phyloP scores from a whole-genome alignment of 768 basidiomycete species.

The Glaciozyma antarctica region DNA sequence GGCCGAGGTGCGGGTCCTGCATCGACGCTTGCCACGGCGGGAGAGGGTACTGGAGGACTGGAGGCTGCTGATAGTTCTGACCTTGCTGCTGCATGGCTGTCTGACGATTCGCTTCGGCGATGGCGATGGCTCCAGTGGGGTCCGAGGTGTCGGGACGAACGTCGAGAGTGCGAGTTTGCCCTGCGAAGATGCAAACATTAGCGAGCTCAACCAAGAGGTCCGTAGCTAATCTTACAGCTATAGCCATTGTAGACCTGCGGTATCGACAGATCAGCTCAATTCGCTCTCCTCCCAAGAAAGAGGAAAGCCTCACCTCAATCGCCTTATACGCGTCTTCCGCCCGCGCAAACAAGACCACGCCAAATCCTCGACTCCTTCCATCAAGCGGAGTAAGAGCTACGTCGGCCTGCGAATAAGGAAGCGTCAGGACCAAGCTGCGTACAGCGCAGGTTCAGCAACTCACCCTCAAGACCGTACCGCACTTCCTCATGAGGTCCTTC shows the following conservation, averaged over 20 bases:
- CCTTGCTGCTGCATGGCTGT: slow-evolving; percentile 23
- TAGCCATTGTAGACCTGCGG: slow-evolving; percentile 48
- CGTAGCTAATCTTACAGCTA: slow-evolving; percentile 51
- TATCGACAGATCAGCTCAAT: slow-evolving; percentile 23
- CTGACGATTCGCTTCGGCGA: slow-evolving; percentile 33
- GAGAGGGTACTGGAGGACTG: background rate
- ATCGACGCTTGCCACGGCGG: background rate
- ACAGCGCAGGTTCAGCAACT: background rate
- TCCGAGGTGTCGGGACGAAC: slow-evolving; percentile 37
- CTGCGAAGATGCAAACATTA: background rate
- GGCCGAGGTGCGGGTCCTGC: background rate
- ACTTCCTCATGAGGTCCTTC: slow-evolving; percentile 86
- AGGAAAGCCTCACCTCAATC: slow-evolving; percentile 65
- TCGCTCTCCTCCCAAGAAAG: too few species aligned
- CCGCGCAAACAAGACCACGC: slow-evolving; percentile 81
- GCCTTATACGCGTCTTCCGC: slow-evolving; percentile 89
- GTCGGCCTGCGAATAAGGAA: slow-evolving; percentile 41
- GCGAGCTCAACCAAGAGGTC: too few species aligned
- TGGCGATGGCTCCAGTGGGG: slow-evolving; percentile 31
- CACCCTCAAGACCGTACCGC: slow-evolving; percentile 69
- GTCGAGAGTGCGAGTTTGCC: slow-evolving; percentile 38
- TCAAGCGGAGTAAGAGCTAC: slow-evolving; percentile 36
- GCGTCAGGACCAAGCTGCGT: background rate
- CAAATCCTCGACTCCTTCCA: slow-evolving; percentile 72
- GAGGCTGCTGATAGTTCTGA: background rate